Evolutionary conservation across 2,329 filamentous ascomycete species (phyloP).

Genomic region (Colletotrichum graminicola): DNA sequence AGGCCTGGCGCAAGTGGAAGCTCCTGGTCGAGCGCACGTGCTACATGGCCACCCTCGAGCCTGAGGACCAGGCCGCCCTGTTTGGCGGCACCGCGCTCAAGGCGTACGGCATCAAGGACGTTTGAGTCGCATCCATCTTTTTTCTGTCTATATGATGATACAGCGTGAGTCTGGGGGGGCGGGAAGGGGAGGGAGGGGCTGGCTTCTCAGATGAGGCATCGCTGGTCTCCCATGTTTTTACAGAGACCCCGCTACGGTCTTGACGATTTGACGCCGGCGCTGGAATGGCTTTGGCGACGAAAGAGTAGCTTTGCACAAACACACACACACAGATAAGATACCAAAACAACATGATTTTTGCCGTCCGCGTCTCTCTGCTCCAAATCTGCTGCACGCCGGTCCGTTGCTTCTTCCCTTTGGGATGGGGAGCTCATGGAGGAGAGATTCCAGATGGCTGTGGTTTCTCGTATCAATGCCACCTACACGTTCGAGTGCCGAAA

Average conservation of each 20-base stretch:
- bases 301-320: conserved; percentile 14
- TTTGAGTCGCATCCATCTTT: not conserved
- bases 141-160: conserved; percentile 6
- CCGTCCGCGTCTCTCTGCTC: not conserved
- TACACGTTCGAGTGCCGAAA: not conserved
- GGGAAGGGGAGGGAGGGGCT: not conserved
- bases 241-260: not conserved
- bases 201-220: not conserved
- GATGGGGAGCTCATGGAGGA: not conserved
- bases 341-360: conserved; percentile 33
- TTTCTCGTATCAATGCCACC: not conserved
- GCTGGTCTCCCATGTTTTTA: not conserved
- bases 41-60: conserved; percentile 69
- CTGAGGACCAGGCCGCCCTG: conserved; percentile 73
- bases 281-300: conserved; percentile 17
- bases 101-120: conserved; percentile 68
- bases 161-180: not conserved
- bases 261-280: conserved; percentile 19
- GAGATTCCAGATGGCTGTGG: no score
- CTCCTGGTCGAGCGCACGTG: conserved; percentile 77
- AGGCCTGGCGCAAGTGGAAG: conserved; percentile 83
- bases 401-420: not conserved
- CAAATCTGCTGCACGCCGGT: not conserved
- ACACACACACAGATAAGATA: conserved; percentile 19
- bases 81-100: conserved; percentile 79